Conservation (phyloP, 2,329 filamentous ascomycete species). For the Raffaelea albimanens region DNA sequence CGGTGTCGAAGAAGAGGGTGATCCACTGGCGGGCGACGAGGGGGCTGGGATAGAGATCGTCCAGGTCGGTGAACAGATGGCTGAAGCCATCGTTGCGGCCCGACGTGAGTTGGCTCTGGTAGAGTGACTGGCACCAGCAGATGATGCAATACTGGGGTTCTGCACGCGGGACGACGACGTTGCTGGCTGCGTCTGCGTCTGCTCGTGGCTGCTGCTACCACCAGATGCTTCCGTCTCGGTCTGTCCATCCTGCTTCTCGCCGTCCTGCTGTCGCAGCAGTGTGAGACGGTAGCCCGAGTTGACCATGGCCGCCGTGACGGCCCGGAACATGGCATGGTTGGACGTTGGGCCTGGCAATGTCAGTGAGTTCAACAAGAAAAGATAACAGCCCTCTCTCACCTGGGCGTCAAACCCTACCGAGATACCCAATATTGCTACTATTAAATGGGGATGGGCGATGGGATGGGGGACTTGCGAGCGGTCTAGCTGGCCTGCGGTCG, state of each 20-base stretch:
- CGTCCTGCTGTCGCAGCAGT: conserved; percentile 2
- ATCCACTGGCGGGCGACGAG: conserved; percentile 14
- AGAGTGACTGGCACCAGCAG: too few relatives aligned
- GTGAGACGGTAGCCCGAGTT: conserved; percentile 14
- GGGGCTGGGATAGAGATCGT: conserved; percentile 12
- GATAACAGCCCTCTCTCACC: too few relatives aligned
- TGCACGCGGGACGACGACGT: neutral
- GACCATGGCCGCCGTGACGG: conserved; percentile 17
- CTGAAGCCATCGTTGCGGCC: conserved; percentile 7
- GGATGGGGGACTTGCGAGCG: conserved; percentile 10
- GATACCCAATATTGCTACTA: conserved; percentile 19
- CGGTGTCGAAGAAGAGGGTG: conserved; percentile 18
- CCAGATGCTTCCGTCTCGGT: too few relatives aligned
- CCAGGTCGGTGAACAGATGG: conserved; percentile 7
- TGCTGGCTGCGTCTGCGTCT: neutral
- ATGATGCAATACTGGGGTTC: too few relatives aligned
- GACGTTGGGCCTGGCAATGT: conserved; percentile 18
- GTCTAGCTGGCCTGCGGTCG: conserved; percentile 8
- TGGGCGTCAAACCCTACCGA: conserved; percentile 10
- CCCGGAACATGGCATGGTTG: conserved; percentile 21
- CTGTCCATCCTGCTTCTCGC: neutral
- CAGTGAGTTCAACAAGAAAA: neutral
- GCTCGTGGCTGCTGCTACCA: neutral
- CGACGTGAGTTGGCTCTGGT: too few relatives aligned
- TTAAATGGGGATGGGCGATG: too few relatives aligned